Base-by-base conservation (phyloP, 1,139 yeast genomes). In the Pichia sp. region DNA sequence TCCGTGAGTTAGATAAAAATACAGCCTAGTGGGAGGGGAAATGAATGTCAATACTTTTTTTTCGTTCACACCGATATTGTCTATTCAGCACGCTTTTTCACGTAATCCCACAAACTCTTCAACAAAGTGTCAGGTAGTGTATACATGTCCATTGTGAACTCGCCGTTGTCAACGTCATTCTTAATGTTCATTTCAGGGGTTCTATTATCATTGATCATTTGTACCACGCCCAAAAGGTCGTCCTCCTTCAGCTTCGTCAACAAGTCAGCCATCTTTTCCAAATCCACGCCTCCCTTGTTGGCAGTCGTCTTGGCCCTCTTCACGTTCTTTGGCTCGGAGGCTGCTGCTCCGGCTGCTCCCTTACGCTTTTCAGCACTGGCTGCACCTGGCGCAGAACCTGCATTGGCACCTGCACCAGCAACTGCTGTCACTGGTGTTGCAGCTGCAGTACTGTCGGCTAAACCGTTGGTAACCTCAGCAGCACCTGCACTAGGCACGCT, bases 161-260 rank as follows among this genome's bases (percentile, higher is more conserved):
- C 99, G 50, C 99, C 99, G 66, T 90, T 95, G 61, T 92, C 98
- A 51, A 89, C 92, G 68, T 93, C 97, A 72, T 93, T 93, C 70
- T 92, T 90, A 66, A 93, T 88, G 72, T 88, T 90, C 97, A 93
- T 93, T 56, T 93, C 98, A 50, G 89, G 85, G 16, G 98, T 90
- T 71, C 90, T 84, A 73, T 93, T 93, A 71, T 93, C 98, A 53
- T 96, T 90, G 42, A 93, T 95, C 97, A 93, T 92, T 72, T 93
- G 98, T 53, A 93, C 98, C 52, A 93, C 95, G 42, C 92, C 95
- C 56, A 93, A 82, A 65, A 93, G 78, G 70, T 93, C 98, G 69
- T 93, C 98, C 71, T 93, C 99, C 57, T 79, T 85, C 59, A 93
- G 78, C 71, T 89, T 88, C 56, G 96, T 89, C 64, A 93, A 79